Conservation (phyloP, 805 yeast species). For the Cyberlindnera mississippiensis region DNA sequence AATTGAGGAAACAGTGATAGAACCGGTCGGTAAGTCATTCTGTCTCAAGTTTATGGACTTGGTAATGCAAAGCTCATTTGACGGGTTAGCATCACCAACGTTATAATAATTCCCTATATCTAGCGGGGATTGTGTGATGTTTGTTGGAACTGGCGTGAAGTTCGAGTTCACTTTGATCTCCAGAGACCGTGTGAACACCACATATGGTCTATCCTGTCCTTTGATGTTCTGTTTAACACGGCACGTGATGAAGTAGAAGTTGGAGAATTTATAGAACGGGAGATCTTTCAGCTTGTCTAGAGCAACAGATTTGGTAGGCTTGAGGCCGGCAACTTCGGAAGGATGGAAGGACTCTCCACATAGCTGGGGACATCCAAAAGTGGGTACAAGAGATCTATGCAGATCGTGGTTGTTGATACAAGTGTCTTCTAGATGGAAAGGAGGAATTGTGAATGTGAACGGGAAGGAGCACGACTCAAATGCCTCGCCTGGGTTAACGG, state of each 20-base stretch:
- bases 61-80: conserved; percentile 12
- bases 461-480: conserved; percentile 17
- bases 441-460: conserved; percentile 18
- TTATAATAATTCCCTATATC: conserved; percentile 14
- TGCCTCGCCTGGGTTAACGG: conserved; percentile 8
- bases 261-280: conserved; percentile 9
- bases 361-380: conserved; percentile 19
- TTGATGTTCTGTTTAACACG: conserved; percentile 16
- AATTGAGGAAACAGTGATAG: conserved; percentile 9
- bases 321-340: conserved; percentile 17
- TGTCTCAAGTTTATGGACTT: conserved; percentile 15
- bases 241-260: conserved; percentile 16
- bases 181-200: conserved; percentile 18
- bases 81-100: conserved; percentile 10
- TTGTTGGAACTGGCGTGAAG: conserved; percentile 9
- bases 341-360: conserved; percentile 18
- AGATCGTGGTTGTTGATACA: conserved; percentile 5
- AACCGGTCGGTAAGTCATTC: conserved; percentile 4
- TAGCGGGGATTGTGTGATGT: conserved; percentile 5
- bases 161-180: conserved; percentile 15
- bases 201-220: conserved; percentile 13
- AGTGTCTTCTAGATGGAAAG: conserved; percentile 15
- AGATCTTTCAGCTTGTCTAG: conserved; percentile 5
- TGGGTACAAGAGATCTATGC: conserved; percentile 15
- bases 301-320: conserved; percentile 4